Percentiles rank a stretch among this genome's conserved stretches.
These are phyloP conservation scores for Ettlia oleoabundans DNA, from an alignment of 139 green algal genomes.

Conservation along the genomic window DNA sequence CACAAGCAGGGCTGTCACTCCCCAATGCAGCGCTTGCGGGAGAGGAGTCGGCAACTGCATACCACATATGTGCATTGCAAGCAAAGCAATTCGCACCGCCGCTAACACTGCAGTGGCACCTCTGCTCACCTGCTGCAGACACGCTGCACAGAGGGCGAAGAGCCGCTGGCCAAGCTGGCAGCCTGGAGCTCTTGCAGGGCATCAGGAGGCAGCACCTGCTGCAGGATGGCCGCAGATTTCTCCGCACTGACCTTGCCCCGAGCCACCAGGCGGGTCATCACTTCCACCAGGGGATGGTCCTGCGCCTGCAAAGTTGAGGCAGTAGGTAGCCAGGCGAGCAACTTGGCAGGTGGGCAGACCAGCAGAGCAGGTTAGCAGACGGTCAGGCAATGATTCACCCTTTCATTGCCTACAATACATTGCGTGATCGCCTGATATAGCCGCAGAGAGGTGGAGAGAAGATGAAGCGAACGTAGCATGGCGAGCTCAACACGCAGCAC, in stretches of 20 bases:
- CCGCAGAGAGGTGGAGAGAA: no score
- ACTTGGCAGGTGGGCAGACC: neutral
- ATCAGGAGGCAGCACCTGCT: neutral
- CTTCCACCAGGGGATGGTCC: neutral
- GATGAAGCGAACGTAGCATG: no score
- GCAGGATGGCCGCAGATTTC: neutral
- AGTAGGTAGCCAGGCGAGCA: neutral
- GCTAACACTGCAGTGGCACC: no score
- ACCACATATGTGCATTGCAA: neutral
- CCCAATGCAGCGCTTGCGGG: neutral
- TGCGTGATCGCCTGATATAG: no score
- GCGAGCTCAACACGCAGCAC: no score
- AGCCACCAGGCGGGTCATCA: neutral
- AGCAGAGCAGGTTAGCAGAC: no score
- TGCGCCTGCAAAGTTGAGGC: no score
- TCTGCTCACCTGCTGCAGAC: conserved; percentile 10
- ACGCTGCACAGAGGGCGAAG: neutral
- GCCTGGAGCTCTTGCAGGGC: neutral
- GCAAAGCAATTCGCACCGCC: neutral
- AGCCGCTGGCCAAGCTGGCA: neutral
- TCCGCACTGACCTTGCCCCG: neutral
- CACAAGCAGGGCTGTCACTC: neutral
- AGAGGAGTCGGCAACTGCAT: neutral
- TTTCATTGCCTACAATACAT: no score
- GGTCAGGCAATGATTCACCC: no score